Conservation (phyloP, 306 rosid species). For the Potentilla sterilis region DNA sequence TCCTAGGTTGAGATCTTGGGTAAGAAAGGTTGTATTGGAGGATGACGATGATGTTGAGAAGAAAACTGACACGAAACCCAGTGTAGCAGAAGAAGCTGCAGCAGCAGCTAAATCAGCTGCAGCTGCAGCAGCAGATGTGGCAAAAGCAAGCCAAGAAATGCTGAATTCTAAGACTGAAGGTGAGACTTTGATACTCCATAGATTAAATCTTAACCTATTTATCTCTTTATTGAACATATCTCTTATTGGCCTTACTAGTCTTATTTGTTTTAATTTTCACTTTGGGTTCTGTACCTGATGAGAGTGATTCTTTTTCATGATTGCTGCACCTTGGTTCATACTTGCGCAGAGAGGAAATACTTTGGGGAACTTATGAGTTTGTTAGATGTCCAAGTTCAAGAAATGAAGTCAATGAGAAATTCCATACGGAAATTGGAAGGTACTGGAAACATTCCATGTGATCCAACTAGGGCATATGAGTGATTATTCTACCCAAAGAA, state of each 20-base stretch:
- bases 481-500: not conserved
- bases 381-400: slow-evolving; percentile 74
- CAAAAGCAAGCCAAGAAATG: slow-evolving; percentile 78
- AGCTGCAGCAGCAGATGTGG: slow-evolving; percentile 93
- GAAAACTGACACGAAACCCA: slow-evolving; percentile 53
- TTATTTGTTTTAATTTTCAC: slow-evolving; percentile 3
- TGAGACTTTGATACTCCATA: slow-evolving; percentile 25
- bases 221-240: slow-evolving; percentile 12
- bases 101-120: slow-evolving; percentile 96
- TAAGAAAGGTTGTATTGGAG: slow-evolving; percentile 73
- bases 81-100: slow-evolving; percentile 71
- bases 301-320: slow-evolving; percentile 4
- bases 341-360: slow-evolving; percentile 56
- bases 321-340: slow-evolving; percentile 28
- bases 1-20: slow-evolving; percentile 91
- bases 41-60: slow-evolving; percentile 46
- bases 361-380: slow-evolving; percentile 54
- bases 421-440: slow-evolving; percentile 83
- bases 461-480: slow-evolving; percentile 18
- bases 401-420: slow-evolving; percentile 86
- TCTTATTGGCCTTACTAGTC: not conserved
- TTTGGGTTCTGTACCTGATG: not conserved
- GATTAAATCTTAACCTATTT: slow-evolving; percentile 6
- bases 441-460: slow-evolving; percentile 32
- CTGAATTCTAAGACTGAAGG: slow-evolving; percentile 78